Evolutionary conservation across 257 asterid genomes (phyloP), one percentile per base, ranked within the genome.

Genomic region (Rubia yunnanensis): DNA sequence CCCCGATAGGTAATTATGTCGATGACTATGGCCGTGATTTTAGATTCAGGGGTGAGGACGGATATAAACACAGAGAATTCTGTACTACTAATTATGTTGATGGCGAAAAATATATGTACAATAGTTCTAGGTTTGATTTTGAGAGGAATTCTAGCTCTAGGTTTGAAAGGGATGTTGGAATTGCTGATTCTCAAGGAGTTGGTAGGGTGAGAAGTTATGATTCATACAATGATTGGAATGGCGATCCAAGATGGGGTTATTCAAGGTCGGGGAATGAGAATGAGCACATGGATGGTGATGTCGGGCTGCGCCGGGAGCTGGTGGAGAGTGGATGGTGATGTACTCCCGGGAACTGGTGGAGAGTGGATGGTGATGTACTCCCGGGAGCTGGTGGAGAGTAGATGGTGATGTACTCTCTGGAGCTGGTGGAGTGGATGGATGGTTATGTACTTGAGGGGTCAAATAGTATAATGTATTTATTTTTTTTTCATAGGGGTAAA

Each of bases 171-270:
- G 57, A 36, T 64, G 32, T 36, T 39, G 55, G 24, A 7, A 2
- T 36, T 23, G 60, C 66, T 46, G 66, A 46, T 62, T 53, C 64
- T 46, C 53, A 32, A 56, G 48, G 74, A 10, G 27, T 55, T 57
- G 68, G 68, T 41, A 72, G 74, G 57, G 68, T 41, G 35, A 27
- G 67, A 71, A 79, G 50, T 10, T 73, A 62, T 64, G 77, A 68
- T 27, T 17, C 72, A 23, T 74, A 59, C 54, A 39, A 35, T 36
- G 74, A 73, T 67, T 60, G 52, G 53, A 78, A 53, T 46, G 74
- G 24, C 68, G 82, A 61, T 64, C 65, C 74, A 73, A 84, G 81
- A 67, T 55, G 79, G 79, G 71, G 70, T 65, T 60, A 26, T 72
- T 35, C 72, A 23, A 63, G 64, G 23, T 22, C 65, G 18, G 65